Conservation (phyloP, 768 basidiomycete species). For the Austroboletus eburneus region DNA sequence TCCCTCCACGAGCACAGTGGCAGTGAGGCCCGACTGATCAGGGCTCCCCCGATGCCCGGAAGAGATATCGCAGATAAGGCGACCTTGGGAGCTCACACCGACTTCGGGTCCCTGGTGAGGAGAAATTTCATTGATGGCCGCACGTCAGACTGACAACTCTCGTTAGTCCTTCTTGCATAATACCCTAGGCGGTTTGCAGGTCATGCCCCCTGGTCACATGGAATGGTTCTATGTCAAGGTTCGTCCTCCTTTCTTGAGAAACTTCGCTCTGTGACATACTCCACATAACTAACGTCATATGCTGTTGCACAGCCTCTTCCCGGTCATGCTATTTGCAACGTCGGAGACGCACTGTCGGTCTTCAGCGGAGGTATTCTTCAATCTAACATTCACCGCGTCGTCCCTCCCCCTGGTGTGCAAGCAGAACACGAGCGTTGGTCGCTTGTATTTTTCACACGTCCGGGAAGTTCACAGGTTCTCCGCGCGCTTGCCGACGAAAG, state of each 20-base stretch:
- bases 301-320: conserved; percentile 40
- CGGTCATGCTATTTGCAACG: conserved; percentile 55
- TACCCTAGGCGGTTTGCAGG: conserved; percentile 65
- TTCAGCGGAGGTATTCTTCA: conserved; percentile 63
- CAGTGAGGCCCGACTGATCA: conserved; percentile 55
- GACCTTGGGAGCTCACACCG: conserved; percentile 65
- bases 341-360: conserved; percentile 58
- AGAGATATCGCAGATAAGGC: conserved; percentile 30
- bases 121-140: neutral
- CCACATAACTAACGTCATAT: neutral
- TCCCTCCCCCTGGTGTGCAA: conserved; percentile 60
- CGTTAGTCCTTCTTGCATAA: conserved; percentile 64
- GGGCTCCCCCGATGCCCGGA: conserved; percentile 38
- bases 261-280: neutral
- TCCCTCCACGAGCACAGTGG: conserved; percentile 44
- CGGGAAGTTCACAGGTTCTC: conserved; percentile 49
- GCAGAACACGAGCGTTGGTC: conserved; percentile 55
- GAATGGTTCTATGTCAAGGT: conserved; percentile 69
- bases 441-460: conserved; percentile 64
- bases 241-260: neutral
- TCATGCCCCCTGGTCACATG: conserved; percentile 55
- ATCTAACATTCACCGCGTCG: conserved; percentile 61
- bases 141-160: neutral
- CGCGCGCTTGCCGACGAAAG: conserved; percentile 52
- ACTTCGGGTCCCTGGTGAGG: conserved; percentile 67